Evolutionary conservation across 108 stramenopile genomes (phyloP), one percentile per base, ranked within the genome.

Genomic region (Cyclotella baltica): DNA sequence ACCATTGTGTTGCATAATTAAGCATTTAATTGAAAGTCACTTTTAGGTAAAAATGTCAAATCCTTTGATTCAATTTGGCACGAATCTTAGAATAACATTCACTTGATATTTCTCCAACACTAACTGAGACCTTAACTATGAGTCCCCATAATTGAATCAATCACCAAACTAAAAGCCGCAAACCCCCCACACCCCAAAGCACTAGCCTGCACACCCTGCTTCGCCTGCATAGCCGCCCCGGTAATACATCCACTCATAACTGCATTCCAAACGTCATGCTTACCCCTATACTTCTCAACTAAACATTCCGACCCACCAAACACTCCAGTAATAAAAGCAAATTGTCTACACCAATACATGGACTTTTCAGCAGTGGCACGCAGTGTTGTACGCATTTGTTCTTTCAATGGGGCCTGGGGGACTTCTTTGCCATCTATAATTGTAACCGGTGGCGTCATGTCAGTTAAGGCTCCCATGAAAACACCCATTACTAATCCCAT

Each of bases 121-220:
- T 43, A 43, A 43, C 40, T 43, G 40, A 11, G 40, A 13, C 30
- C 35, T 51, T 68, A 73, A 63, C 61, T 63, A 47, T 91, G 86
- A 30, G 87, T 80, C 25, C 92, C 92, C 97, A 97, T 97, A 56
- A 97, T 57, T 43, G 80, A 85, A 81, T 97, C 97, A 83, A 96
- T 93, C 13, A 95, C 92, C 37, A 96, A 74, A 43, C 92, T 93
- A 81, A 98, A 98, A 1, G 90, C 97, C 31, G 97, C 97, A 88
- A 98, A 98, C 43, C 97, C 97, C 19, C 90, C 95, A 88, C 97
- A 98, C 11, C 97, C 97, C 37, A 96, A 43, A 13, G 92, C 92
- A 27, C 95, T 94, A 4, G 96, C 96, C 64, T 95, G 94, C 19
- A 95, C 96, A 20, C 96, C 97, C 37, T 78, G 78, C 73, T 94